phyloP scores from a whole-genome alignment of 352 stramenopile species.

The Globisporangium mamillatum region DNA sequence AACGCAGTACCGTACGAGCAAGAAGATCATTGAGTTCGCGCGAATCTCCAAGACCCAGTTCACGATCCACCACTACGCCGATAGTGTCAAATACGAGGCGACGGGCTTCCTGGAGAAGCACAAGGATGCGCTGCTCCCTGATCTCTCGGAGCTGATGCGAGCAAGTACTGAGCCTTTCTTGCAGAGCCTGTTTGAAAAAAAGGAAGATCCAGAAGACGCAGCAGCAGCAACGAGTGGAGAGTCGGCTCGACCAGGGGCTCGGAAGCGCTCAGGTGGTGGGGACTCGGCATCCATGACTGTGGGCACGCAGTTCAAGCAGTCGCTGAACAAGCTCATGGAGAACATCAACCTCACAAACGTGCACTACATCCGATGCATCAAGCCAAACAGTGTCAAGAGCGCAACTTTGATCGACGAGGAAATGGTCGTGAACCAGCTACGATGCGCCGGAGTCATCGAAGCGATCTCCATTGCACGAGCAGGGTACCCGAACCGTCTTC shows the following conservation, averaged over 20 bases:
- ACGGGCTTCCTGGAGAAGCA: conserved; percentile 94
- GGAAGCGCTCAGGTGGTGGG: conserved; percentile 25
- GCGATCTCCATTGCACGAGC: conserved; percentile 74
- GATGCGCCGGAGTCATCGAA: conserved; percentile 79
- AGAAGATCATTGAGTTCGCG: conserved; percentile 65
- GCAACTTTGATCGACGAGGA: conserved; percentile 49
- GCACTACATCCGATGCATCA: conserved; percentile 86
- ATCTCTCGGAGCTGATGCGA: conserved; percentile 84
- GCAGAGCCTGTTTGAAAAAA: conserved; percentile 55
- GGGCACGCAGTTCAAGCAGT: conserved; percentile 80
- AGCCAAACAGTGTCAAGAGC: conserved; percentile 78
- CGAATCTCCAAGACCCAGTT: conserved; percentile 84
- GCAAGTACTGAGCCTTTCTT: conserved; percentile 46
- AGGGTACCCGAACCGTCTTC: conserved; percentile 73
- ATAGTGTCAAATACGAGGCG: conserved; percentile 89
- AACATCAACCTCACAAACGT: conserved; percentile 74
- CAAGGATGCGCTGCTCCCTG: conserved; percentile 90
- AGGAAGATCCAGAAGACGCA: conserved; percentile 31
- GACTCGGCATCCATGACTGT: conserved; percentile 45
- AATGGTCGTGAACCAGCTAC: conserved; percentile 80
- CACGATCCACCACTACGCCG: conserved; percentile 92
- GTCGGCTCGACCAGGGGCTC: conserved; percentile 10
- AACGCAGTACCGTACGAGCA: conserved; percentile 43
- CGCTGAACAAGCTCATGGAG: conserved; percentile 63
- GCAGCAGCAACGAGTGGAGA: conserved; percentile 10